These are phyloP conservation scores for Pinus taeda DNA, from an alignment of 75 land plant genomes.

Conservation along the genomic window DNA sequence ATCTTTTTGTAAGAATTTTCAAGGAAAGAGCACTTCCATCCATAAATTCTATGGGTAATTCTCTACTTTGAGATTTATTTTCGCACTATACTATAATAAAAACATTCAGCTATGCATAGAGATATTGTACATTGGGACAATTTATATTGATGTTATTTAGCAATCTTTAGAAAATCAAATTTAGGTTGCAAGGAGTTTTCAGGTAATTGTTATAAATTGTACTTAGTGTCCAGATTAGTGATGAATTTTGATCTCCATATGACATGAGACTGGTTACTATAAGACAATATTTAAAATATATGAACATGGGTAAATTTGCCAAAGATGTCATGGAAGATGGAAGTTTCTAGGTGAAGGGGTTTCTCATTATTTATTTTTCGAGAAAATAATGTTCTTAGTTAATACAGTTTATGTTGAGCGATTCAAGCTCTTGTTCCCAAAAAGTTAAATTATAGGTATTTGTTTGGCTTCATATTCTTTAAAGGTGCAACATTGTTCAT, in stretches of 20 bases:
- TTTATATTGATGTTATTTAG: not conserved
- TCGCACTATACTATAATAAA: not conserved
- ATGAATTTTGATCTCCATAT: not conserved
- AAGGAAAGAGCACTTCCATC: conserved; percentile 54
- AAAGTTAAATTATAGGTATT: not conserved
- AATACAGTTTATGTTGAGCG: not conserved
- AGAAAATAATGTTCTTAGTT: not conserved
- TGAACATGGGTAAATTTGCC: not conserved
- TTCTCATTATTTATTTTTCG: not conserved
- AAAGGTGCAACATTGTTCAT: not conserved
- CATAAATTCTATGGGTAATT: conserved; percentile 9
- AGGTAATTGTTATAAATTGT: not conserved
- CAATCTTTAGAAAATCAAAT: not conserved
- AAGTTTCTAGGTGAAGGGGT: not conserved
- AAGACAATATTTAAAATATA: not conserved
- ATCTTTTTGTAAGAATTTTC: conserved; percentile 72
- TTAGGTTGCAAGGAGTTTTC: not conserved
- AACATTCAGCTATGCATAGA: not conserved
- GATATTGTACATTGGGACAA: not conserved
- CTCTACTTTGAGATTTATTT: not conserved
- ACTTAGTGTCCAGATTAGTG: not conserved
- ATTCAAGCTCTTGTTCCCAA: not conserved
- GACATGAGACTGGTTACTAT: not conserved
- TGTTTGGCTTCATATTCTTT: not conserved
- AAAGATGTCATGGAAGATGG: not conserved